These are phyloP conservation scores for Neofusicoccum sp. DNA, from an alignment of 2,329 filamentous ascomycete genomes.

Conservation along the genomic window DNA sequence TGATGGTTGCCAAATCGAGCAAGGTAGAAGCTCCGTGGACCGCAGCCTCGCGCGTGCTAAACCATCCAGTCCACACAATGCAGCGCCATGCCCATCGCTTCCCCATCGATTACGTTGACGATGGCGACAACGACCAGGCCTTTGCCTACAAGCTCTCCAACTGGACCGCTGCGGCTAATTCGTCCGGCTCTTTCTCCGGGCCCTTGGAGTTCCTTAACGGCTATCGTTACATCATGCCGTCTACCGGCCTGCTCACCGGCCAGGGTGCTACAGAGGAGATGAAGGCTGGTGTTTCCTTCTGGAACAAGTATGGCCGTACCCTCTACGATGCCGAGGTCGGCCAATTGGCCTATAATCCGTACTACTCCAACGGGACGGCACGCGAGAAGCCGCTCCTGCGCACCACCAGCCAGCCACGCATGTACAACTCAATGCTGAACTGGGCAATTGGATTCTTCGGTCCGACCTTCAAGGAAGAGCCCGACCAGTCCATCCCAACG, in stretches of 20 bases:
- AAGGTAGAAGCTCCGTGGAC: slow-evolving; percentile 24
- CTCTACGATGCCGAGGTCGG: slow-evolving; percentile 51
- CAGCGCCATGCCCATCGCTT: slow-evolving; percentile 58
- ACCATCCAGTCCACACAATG: slow-evolving; percentile 44
- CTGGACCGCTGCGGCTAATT: slow-evolving; percentile 38
- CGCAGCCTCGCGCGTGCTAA: neutral
- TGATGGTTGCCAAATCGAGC: slow-evolving; percentile 55
- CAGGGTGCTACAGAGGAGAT: slow-evolving; percentile 53
- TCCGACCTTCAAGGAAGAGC: slow-evolving; percentile 40
- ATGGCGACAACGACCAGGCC: slow-evolving; percentile 49
- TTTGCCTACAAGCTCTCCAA: slow-evolving; percentile 52
- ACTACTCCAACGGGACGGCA: slow-evolving; percentile 40
- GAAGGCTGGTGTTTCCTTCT: slow-evolving; percentile 50
- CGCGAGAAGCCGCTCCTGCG: slow-evolving; percentile 48
- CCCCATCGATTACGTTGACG: slow-evolving; percentile 46
- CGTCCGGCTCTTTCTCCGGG: slow-evolving; percentile 40
- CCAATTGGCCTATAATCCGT: slow-evolving; percentile 50
- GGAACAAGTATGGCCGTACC: slow-evolving; percentile 54
- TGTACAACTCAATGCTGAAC: slow-evolving; percentile 54
- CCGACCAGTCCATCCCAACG: slow-evolving; percentile 31
- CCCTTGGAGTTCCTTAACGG: slow-evolving; percentile 54
- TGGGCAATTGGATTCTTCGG: slow-evolving; percentile 56
- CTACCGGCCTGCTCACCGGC: slow-evolving; percentile 47
- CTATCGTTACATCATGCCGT: slow-evolving; percentile 48
- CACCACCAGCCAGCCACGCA: slow-evolving; percentile 55